phyloP scores from a whole-genome alignment of 306 rosid genomes.

The Parietaria judaica region DNA sequence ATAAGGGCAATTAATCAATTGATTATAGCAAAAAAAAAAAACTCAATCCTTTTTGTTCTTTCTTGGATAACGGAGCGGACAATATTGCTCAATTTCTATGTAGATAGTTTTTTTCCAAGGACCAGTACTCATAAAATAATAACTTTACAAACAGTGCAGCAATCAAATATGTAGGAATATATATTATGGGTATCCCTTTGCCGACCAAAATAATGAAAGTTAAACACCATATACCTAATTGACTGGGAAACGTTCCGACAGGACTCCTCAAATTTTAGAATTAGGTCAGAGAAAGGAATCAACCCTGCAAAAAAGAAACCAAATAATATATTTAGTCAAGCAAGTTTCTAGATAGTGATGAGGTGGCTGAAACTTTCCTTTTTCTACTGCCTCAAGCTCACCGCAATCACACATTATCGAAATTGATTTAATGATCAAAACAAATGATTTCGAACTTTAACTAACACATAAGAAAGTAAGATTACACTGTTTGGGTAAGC shows the following conservation, averaged over 20 bases:
- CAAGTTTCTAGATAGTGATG: not conserved
- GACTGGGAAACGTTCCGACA: constrained; percentile 78
- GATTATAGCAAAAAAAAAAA: constrained; percentile 4
- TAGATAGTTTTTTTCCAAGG: no score
- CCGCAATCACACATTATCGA: not conserved
- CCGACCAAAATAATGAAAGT: constrained; percentile 5
- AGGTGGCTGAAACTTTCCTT: not conserved
- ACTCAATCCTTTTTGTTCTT: not conserved
- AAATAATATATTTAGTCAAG: no score
- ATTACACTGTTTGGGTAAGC: not conserved
- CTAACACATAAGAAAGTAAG: not conserved
- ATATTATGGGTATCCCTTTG: not conserved
- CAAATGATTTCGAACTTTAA: not conserved
- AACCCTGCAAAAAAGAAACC: constrained; percentile 39
- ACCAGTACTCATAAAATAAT: no score
- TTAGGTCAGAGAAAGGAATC: constrained; percentile 76
- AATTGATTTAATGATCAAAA: not conserved
- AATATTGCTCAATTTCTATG: no score
- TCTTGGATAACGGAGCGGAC: no score
- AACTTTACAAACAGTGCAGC: no score
- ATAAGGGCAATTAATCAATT: constrained; percentile 13
- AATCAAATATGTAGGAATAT: not conserved
- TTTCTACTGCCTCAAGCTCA: not conserved
- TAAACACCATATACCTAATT: constrained; percentile 41
- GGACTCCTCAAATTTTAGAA: constrained; percentile 57